Percentiles rank a stretch among this genome's conserved stretches.
These are phyloP conservation scores for Rubroboletus satanas DNA, from an alignment of 768 basidiomycete genomes.

Conservation along the genomic window DNA sequence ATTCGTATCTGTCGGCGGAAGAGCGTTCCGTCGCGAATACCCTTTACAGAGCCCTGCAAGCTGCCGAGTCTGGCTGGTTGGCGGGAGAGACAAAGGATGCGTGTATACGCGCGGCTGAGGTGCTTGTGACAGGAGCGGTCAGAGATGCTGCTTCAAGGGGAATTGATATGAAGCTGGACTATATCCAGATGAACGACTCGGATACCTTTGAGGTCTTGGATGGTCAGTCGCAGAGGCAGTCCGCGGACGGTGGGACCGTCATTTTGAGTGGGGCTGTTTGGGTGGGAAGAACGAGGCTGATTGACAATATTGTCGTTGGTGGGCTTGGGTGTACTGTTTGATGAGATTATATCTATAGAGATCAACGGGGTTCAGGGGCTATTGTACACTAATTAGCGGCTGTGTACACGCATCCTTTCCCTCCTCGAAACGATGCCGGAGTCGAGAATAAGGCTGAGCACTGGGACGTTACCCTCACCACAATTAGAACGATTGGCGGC, in stretches of 20 bases:
- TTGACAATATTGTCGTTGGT: conserved; percentile 87
- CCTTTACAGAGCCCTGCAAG: conserved; percentile 64
- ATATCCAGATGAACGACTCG: conserved; percentile 85
- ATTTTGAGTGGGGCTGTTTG: conserved; percentile 85
- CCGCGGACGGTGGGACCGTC: conserved; percentile 36
- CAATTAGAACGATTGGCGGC: conserved; percentile 35
- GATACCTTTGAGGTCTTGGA: conserved; percentile 66
- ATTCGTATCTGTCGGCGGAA: conserved; percentile 66
- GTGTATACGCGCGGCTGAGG: conserved; percentile 43
- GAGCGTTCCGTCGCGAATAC: conserved; percentile 64
- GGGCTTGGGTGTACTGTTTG: conserved; percentile 25
- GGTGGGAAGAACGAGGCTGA: conserved; percentile 83
- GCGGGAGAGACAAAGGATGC: conserved; percentile 46
- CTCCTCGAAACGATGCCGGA: conserved; percentile 4
- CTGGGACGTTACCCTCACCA: conserved; percentile 21
- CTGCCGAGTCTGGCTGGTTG: conserved; percentile 55
- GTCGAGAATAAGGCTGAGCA: conserved; percentile 18
- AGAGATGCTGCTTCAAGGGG: conserved; percentile 31
- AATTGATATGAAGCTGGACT: conserved; percentile 69
- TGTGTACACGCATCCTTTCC: conserved; percentile 2
- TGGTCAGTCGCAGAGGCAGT: conserved; percentile 25
- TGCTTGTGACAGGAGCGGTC: conserved; percentile 36
- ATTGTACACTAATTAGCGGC: conserved; percentile 8
- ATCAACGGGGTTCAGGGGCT: neutral
- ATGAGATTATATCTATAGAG: neutral